Evolutionary conservation across 768 basidiomycete genomes (phyloP), one percentile per base, ranked within the genome.

Genomic region (Pleurotus platypus): DNA sequence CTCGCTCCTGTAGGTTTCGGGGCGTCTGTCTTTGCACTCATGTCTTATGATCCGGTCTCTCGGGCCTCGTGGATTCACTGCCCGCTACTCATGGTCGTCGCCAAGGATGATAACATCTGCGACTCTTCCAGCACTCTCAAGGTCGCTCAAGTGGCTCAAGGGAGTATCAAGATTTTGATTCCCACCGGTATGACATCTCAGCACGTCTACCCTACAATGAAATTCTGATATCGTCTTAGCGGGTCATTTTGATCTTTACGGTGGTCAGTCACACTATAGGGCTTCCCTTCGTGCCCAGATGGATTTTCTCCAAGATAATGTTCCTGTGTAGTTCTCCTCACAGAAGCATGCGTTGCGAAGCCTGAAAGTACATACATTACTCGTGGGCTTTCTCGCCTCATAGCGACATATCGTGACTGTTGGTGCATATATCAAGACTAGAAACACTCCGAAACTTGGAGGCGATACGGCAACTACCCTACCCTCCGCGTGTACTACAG

Each of bases 171-270:
- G 22, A 54, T 62, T 6, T 57, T 54, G 5, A 16, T 64, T 5
- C 51, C 57, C 15, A 59, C 62, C 55, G 49, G 37, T 60, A 16
- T 9, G 45, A 18, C 39, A 24, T 49, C 50, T 13, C 5, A 24
- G 6, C 16, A 13, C 16, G 24, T 20, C 26, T 16, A 35, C 11
- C 30, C 11, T 35, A 11, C 8, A 8, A 9, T 8, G 11, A 11
- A 35, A 35, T 35, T 35, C 2, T 9, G 9, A 35, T 11, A 35
- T 35, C 2, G 11, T 22, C 22, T 24, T 5, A 59, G 60, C 55
- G 38, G 65, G 66, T 11, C 66, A 69, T 46, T 69, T 67, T 56
- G 67, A 66, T 24, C 2, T 66, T 9, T 69, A 67, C 53, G 53
- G 40, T 35, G 65, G 63, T 8, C 15, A 9, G 27, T 46, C 57